Conservation (phyloP, 257 asterid genomes). For the Nicotiana attenuata region DNA sequence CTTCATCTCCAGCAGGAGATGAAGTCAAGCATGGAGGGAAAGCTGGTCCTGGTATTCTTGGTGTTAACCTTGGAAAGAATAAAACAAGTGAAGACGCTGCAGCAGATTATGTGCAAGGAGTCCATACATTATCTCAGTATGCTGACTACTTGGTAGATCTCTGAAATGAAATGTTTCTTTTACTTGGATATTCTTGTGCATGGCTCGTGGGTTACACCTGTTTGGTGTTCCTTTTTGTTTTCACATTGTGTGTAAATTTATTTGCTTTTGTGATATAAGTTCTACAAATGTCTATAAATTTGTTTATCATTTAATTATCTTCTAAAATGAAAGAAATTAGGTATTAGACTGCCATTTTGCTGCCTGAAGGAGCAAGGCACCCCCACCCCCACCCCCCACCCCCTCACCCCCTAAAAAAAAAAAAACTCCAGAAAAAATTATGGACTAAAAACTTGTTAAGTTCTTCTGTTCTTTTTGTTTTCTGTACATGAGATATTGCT, state of each 20-base stretch:
- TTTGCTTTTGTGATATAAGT: neutral
- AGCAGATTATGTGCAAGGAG: conserved; percentile 98
- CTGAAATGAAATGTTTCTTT: neutral
- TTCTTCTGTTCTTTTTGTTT: neutral
- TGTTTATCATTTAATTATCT: neutral
- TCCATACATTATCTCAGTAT: conserved; percentile 92
- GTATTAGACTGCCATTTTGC: neutral
- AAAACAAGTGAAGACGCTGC: conserved; percentile 96
- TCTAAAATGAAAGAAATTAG: neutral
- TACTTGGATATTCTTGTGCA: neutral
- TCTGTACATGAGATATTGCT: neutral
- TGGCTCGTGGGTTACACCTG: neutral
- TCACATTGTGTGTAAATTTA: neutral
- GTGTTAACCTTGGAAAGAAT: conserved; percentile 96
- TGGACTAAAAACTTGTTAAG: neutral
- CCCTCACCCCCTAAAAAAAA: too few species aligned
- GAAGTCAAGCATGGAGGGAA: conserved; percentile 87
- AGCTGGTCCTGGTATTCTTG: conserved; percentile 98
- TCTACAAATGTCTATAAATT: neutral
- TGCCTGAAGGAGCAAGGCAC: neutral
- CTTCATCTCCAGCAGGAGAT: conserved; percentile 61
- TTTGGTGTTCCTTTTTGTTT: neutral
- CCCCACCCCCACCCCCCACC: too few species aligned
- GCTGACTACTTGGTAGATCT: conserved; percentile 90
- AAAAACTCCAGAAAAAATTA: neutral